Evolutionary conservation across 169 alveolate genomes (phyloP), one percentile per base, ranked within the genome.

Genomic region (Cryptosporidium canis): DNA sequence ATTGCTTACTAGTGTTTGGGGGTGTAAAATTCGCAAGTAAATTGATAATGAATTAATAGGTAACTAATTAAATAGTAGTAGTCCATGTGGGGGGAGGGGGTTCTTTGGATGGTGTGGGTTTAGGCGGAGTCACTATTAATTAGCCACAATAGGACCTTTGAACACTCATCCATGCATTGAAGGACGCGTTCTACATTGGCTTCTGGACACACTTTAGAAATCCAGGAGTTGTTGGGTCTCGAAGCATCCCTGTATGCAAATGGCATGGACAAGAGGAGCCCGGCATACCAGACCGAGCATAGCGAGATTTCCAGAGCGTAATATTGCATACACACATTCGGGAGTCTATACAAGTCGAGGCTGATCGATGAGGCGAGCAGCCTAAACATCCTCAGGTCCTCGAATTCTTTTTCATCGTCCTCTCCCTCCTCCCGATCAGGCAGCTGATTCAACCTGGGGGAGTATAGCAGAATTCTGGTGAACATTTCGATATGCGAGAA

Each of bases 201-300:
- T n/a, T 61, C 48, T 31, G 87, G 87, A 58, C 72, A 55, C 24
- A 58, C 16, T 27, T 61, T 77, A 7, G 56, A 35, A 33, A 77
- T 77, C 87, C 87, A 77, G 12, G 72, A 61, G 9, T 31, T n/a
- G n/a, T 7, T 39, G 14, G 56, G 6, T 7, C 39, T 27, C 2
- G 51, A 39, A 39, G 31, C 14, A 16, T 61, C 63, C n/a, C 58
- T 77, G 39, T 77, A 77, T 1, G 87, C 87, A 77, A 77, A 77
- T 33, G 87, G 51, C 51, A 77, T 43, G 6, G 87, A 77, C 3
- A 77, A 64, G 18, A 77, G 21, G 27, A 77, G 55, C 21, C 87
- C 87, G 31, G 87, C 70, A 63, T 58, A 63, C 87, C 87, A 77
- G 31, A 55, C 71, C 11, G 87, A 77, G 41, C 87, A 77, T 41